These are phyloP conservation scores for Pterocarpus macrocarpus DNA, from an alignment of 306 rosid species.

Conservation along the genomic window DNA sequence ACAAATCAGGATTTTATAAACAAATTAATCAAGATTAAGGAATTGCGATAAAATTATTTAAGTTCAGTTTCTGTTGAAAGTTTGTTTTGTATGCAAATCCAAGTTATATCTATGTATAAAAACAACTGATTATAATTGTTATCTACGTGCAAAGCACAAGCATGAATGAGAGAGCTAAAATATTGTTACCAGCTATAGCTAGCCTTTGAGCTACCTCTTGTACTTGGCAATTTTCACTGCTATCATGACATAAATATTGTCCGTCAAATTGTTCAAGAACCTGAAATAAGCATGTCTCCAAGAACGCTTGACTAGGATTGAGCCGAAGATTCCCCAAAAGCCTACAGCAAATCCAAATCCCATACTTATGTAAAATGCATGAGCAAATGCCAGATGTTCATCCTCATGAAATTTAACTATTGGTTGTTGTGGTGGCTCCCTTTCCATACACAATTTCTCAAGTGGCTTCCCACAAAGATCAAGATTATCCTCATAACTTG, in stretches of 20 bases:
- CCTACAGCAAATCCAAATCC: slow-evolving; percentile 7
- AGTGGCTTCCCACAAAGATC: slow-evolving; percentile 39
- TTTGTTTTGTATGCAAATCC: too few species aligned
- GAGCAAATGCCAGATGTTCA: background rate
- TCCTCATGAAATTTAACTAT: background rate
- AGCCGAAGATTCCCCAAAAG: slow-evolving; percentile 33
- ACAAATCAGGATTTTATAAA: too few species aligned
- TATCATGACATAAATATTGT: background rate
- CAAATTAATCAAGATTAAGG: too few species aligned
- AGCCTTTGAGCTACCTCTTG: too few species aligned
- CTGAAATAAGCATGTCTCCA: slow-evolving; percentile 42
- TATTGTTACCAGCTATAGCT: too few species aligned
- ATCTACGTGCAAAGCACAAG: too few species aligned
- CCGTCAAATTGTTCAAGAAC: background rate
- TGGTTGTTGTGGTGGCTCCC: background rate
- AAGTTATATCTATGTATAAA: too few species aligned
- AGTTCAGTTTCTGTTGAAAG: too few species aligned
- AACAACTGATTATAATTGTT: too few species aligned
- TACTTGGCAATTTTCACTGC: background rate
- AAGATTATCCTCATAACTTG: slow-evolving; percentile 29
- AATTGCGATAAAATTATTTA: too few species aligned
- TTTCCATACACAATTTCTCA: background rate
- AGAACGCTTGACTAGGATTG: background rate
- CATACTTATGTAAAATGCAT: slow-evolving; percentile 28
- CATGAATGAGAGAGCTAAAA: too few species aligned